A percentile compares a stretch with the other conserved stretches of the same genome.
phyloP scores from a whole-genome alignment of 371 early-diverging fungal species.

The Mortierella sp. region DNA sequence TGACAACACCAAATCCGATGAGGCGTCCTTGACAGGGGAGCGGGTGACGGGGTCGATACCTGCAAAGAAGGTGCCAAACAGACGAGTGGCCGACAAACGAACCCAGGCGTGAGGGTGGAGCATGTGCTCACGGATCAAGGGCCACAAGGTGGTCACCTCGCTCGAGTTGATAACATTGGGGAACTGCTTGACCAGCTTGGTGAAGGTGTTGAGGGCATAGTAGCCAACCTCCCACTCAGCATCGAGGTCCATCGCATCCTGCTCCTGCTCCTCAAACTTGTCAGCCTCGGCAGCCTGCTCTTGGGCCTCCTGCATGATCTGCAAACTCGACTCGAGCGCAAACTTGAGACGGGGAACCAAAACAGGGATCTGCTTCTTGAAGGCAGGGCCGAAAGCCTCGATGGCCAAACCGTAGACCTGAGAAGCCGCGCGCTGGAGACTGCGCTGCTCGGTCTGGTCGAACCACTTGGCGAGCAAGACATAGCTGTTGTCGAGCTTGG shows the following conservation, averaged over 20 bases:
- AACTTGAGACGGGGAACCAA: conserved; percentile 65
- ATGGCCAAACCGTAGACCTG: conserved; percentile 90
- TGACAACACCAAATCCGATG: conserved; percentile 61
- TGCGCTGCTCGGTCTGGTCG: conserved; percentile 65
- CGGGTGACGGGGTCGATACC: conserved; percentile 71
- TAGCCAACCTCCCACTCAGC: conserved; percentile 89
- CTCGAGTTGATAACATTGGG: conserved; percentile 64
- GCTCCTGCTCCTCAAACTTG: conserved; percentile 52
- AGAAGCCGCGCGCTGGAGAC: conserved; percentile 79
- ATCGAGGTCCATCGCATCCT: conserved; percentile 65
- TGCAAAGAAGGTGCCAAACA: conserved; percentile 86
- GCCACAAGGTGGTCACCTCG: conserved; percentile 69
- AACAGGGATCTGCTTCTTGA: conserved; percentile 66
- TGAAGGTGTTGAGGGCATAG: conserved; percentile 82
- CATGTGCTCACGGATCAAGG: conserved; percentile 68
- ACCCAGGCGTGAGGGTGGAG: conserved; percentile 94
- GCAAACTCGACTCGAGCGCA: conserved; percentile 65
- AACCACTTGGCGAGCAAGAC: conserved; percentile 83
- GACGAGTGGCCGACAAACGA: conserved; percentile 76
- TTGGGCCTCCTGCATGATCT: conserved; percentile 64
- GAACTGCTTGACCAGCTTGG: conserved; percentile 73
- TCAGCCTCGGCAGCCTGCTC: conserved; percentile 56
- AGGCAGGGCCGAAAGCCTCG: conserved; percentile 76
- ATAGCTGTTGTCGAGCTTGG: conserved; percentile 68
- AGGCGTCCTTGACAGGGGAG: conserved; percentile 56